phyloP scores from a whole-genome alignment of 805 yeast genomes.

The Monosporozyma siamensis region DNA sequence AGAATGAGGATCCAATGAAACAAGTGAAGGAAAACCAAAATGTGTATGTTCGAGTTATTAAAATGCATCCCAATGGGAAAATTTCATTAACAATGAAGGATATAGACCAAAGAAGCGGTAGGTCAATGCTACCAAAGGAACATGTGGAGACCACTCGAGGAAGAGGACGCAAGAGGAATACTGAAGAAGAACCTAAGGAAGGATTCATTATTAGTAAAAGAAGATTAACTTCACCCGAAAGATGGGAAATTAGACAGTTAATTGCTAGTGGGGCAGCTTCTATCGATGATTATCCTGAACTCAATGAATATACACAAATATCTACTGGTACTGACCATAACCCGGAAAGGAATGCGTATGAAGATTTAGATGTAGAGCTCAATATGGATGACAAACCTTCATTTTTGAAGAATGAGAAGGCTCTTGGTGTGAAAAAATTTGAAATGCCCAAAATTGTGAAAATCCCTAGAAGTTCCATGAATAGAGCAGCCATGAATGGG shows the following conservation, averaged over 20 bases:
- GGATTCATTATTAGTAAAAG: conserved; percentile 24
- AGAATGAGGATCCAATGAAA: conserved; percentile 52
- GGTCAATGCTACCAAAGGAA: conserved; percentile 2
- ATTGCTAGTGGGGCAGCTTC: conserved; percentile 69
- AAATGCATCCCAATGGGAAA: conserved; percentile 36
- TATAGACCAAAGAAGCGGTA: conserved; percentile 46
- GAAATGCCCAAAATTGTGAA: conserved; percentile 51
- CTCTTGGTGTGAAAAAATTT: conserved; percentile 25
- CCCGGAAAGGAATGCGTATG: conserved; percentile 4
- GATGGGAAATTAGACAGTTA: conserved; percentile 83
- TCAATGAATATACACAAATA: conserved; percentile 33
- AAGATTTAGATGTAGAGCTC: conserved; percentile 65
- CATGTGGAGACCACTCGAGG: conserved; percentile 5
- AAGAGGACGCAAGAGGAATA: not conserved
- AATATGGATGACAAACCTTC: conserved; percentile 54
- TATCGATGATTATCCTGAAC: conserved; percentile 60
- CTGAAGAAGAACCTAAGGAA: not conserved
- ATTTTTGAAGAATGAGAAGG: conserved; percentile 47
- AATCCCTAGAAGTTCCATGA: conserved; percentile 71
- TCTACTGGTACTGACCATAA: conserved; percentile 9
- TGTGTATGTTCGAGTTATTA: conserved; percentile 54
- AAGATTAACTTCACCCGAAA: conserved; percentile 71
- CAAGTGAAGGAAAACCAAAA: conserved; percentile 46
- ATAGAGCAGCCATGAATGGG: conserved; percentile 67
- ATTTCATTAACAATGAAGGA: conserved; percentile 60